phyloP scores from a whole-genome alignment of 148 eudicot genomes.

The Talinum fruticosum region DNA sequence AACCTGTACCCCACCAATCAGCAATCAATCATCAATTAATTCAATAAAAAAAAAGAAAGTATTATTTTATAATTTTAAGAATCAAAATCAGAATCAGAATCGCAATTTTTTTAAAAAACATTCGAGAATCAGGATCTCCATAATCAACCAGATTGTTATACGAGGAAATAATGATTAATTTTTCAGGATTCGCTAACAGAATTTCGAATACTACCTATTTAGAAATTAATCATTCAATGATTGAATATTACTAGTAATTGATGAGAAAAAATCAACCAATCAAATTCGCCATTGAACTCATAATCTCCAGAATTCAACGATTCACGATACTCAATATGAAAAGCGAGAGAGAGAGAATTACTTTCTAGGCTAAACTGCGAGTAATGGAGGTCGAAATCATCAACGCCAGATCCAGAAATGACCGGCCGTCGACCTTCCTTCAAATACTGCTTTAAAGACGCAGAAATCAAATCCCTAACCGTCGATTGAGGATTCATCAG shows the following conservation, averaged over 20 bases:
- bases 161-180: too few species aligned
- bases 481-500: constrained; percentile 49
- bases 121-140: too few species aligned
- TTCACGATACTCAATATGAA: not conserved
- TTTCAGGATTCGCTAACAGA: too few species aligned
- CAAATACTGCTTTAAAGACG: constrained; percentile 46
- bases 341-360: not conserved
- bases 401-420: constrained; percentile 20
- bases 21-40: not conserved
- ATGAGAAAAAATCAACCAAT: too few species aligned
- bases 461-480: constrained; percentile 56
- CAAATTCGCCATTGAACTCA: too few species aligned
- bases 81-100: not conserved
- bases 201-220: too few species aligned
- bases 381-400: constrained; percentile 63
- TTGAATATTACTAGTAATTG: too few species aligned
- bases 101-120: too few species aligned
- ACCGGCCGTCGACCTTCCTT: constrained; percentile 68
- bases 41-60: too few species aligned
- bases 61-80: not conserved
- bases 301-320: too few species aligned
- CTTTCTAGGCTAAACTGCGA: constrained; percentile 84
- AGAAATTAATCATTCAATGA: too few species aligned
- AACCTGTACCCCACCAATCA: constrained; percentile 39
- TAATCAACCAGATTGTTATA: too few species aligned